These are phyloP conservation scores for Gossypium stocksii DNA, from an alignment of 345 rosid species.

Conservation along the genomic window DNA sequence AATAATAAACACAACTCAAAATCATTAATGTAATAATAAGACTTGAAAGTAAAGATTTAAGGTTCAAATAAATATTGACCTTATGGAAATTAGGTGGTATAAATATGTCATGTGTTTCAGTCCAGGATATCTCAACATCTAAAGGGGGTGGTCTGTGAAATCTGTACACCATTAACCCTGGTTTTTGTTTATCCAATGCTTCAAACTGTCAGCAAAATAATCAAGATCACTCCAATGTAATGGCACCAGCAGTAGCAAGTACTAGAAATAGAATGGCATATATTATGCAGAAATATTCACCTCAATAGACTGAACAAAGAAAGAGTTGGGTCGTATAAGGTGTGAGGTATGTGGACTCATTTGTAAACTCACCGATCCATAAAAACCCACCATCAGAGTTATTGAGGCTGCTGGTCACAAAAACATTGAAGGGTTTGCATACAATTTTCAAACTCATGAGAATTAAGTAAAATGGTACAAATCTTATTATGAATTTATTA, in stretches of 20 bases:
- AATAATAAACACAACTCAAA: not conserved
- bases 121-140: conserved; percentile 41
- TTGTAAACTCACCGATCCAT: conserved; percentile 38
- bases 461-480: not conserved
- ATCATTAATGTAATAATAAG: not conserved
- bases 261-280: too few relatives aligned
- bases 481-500: not conserved
- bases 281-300: conserved; percentile 20
- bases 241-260: not conserved
- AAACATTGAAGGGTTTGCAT: not conserved
- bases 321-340: conserved; percentile 35
- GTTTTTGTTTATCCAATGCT: conserved; percentile 24
- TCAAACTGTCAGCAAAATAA: conserved; percentile 32
- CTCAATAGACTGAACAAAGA: conserved; percentile 49
- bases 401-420: conserved; percentile 38
- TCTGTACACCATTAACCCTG: conserved; percentile 43
- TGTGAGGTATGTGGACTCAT: conserved; percentile 43
- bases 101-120: conserved; percentile 29
- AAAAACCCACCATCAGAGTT: conserved; percentile 49
- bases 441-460: too few relatives aligned
- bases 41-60: not conserved
- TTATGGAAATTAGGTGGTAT: conserved; percentile 37
- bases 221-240: not conserved
- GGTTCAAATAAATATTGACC: conserved; percentile 22
- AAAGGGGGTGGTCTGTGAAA: conserved; percentile 37